Percentiles rank a stretch among this genome's conserved stretches.
phyloP scores from a whole-genome alignment of 805 yeast species.

The Schizosaccharomyces lindneri region DNA sequence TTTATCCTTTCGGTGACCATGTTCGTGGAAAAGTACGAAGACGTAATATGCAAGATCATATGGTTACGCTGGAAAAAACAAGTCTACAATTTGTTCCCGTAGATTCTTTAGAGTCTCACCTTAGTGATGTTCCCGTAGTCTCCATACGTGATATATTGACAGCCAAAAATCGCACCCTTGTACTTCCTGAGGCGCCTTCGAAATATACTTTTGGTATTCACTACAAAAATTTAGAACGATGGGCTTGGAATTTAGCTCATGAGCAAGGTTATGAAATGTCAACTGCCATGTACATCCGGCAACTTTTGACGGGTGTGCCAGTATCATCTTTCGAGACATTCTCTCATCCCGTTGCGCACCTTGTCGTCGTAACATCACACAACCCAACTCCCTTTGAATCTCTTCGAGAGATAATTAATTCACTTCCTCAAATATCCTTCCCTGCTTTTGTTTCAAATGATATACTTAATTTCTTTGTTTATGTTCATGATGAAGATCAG shows the following conservation, averaged over 20 bases:
- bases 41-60: background rate
- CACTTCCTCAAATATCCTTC: conserved; percentile 16
- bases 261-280: background rate
- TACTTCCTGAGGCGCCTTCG: background rate
- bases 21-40: background rate
- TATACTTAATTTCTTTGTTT: conserved; percentile 29
- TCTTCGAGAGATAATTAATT: conserved; percentile 26
- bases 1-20: background rate
- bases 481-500: conserved; percentile 24
- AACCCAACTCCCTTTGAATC: conserved; percentile 35
- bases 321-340: conserved; percentile 63
- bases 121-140: background rate
- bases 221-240: background rate
- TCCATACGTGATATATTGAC: background rate
- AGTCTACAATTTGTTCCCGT: background rate
- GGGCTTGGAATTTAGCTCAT: background rate
- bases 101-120: background rate
- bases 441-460: conserved; percentile 45
- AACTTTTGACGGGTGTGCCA: conserved; percentile 31
- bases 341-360: conserved; percentile 60
- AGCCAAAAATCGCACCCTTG: background rate
- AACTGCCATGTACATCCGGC: background rate
- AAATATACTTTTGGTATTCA: background rate
- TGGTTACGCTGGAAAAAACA: background rate
- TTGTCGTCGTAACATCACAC: conserved; percentile 35